Evolutionary conservation across 1,139 yeast genomes (phyloP).

Genomic region (Blastobotrys niveus): DNA sequence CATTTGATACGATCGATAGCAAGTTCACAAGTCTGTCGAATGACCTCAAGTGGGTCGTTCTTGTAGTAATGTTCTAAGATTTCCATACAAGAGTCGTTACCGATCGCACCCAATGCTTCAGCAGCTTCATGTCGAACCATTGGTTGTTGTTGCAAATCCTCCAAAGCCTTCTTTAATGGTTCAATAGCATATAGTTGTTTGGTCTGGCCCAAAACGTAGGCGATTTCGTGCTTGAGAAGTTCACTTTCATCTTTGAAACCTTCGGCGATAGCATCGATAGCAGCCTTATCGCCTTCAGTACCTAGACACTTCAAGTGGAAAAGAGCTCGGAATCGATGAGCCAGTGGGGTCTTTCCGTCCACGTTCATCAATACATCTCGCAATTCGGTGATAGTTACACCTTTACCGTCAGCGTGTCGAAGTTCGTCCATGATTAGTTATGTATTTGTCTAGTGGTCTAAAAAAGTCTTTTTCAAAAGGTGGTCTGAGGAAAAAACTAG

Average conservation of each 20-base stretch:
- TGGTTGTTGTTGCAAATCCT: slow-evolving; percentile 56
- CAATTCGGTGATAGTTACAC: slow-evolving; percentile 26
- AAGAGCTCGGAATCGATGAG: slow-evolving; percentile 86
- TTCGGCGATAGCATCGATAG: slow-evolving; percentile 80
- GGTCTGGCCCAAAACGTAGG: slow-evolving; percentile 97
- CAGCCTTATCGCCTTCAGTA: slow-evolving; percentile 53
- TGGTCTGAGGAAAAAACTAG: neutral
- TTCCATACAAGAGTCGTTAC: slow-evolving; percentile 69
- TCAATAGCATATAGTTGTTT: slow-evolving; percentile 74
- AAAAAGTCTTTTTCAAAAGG: neutral
- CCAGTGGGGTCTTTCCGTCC: slow-evolving; percentile 61
- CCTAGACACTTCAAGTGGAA: slow-evolving; percentile 87
- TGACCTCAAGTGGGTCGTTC: slow-evolving; percentile 79
- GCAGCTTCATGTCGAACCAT: slow-evolving; percentile 99
- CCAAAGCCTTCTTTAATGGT: slow-evolving; percentile 64
- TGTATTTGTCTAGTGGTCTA: neutral
- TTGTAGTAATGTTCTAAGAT: slow-evolving; percentile 57
- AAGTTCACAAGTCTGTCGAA: slow-evolving; percentile 95
- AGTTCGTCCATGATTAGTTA: slow-evolving; percentile 32
- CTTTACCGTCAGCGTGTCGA: slow-evolving; percentile 34
- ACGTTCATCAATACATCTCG: slow-evolving; percentile 30
- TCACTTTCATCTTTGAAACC: slow-evolving; percentile 79
- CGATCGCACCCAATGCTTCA: slow-evolving; percentile 95
- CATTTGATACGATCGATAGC: slow-evolving; percentile 93
- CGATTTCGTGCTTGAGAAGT: slow-evolving; percentile 93